phyloP scores from a whole-genome alignment of 306 rosid species.

The Inga oerstediana region DNA sequence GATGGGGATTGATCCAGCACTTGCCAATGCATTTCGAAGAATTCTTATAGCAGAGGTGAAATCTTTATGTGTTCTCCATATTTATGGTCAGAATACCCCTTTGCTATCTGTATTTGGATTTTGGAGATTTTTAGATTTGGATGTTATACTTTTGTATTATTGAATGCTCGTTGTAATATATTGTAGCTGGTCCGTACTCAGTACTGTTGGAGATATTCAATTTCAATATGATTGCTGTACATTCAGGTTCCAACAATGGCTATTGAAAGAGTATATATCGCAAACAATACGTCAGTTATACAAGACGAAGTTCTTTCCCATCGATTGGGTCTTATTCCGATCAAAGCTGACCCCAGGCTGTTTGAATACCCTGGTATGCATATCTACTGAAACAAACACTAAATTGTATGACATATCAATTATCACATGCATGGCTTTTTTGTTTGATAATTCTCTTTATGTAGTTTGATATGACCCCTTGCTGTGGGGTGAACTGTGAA shows the following conservation, averaged over 20 bases:
- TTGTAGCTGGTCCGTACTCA: too few relatives aligned
- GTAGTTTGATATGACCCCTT: conserved; percentile 7
- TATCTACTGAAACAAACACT: conserved; percentile 5
- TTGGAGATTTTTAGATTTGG: neutral
- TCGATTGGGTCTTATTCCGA: conserved; percentile 93
- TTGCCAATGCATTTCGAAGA: conserved; percentile 94
- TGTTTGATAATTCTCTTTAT: conserved; percentile 2
- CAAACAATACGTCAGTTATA: conserved; percentile 79
- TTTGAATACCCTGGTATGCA: conserved; percentile 82
- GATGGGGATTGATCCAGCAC: conserved; percentile 92
- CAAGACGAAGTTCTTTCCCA: conserved; percentile 98
- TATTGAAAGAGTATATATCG: conserved; percentile 85
- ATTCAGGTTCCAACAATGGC: conserved; percentile 98
- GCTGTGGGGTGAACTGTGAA: conserved; percentile 1
- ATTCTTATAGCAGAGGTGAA: conserved; percentile 92
- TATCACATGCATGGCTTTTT: conserved; percentile 16
- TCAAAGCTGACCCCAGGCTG: conserved; percentile 82
- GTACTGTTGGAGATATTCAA: conserved; percentile 19
- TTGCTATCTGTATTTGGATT: neutral
- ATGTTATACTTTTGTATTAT: neutral
- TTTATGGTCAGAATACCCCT: conserved; percentile 5
- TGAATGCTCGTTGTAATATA: conserved; percentile 1
- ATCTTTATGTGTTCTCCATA: neutral
- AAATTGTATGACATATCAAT: conserved; percentile 24
- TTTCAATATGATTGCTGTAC: conserved; percentile 17